Evolutionary conservation across 2,329 filamentous ascomycete species (phyloP).

Genomic region (Pyrenochaeta sp.): DNA sequence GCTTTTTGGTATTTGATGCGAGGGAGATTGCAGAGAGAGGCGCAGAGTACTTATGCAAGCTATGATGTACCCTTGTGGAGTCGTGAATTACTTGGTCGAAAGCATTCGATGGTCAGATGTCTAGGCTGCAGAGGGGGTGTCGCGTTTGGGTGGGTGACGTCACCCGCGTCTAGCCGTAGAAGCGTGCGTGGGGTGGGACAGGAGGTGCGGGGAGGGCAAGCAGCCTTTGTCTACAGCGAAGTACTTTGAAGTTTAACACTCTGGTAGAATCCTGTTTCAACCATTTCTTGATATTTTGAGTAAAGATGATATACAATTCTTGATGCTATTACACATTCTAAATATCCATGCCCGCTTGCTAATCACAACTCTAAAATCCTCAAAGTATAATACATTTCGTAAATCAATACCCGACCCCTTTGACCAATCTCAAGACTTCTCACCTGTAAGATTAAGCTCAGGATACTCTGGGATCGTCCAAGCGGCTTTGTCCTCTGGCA

Average conservation of each 20-base stretch:
- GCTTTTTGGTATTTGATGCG: neutral
- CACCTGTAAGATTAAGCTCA: slow-evolving; percentile 15
- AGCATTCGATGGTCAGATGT: slow-evolving; percentile 16
- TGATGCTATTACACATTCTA: no score
- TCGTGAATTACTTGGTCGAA: slow-evolving; percentile 22
- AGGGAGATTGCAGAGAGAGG: neutral
- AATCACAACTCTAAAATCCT: no score
- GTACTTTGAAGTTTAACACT: no score
- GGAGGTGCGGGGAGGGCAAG: neutral
- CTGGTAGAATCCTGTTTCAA: no score
- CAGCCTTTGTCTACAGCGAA: no score
- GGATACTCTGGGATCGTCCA: slow-evolving; percentile 54
- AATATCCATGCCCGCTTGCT: no score
- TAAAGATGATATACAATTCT: no score
- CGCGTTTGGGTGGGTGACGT: slow-evolving; percentile 26
- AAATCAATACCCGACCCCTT: neutral
- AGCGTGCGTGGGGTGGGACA: no score
- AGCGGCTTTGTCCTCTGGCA: slow-evolving; percentile 43
- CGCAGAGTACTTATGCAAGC: slow-evolving; percentile 17
- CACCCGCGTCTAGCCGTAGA: slow-evolving; percentile 26
- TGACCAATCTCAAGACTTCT: no score
- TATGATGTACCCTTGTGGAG: slow-evolving; percentile 13
- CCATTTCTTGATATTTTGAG: no score
- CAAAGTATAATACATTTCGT: no score
- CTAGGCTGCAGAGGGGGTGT: slow-evolving; percentile 24